Base-by-base conservation (phyloP, 306 rosid genomes). In the Begonia masoniana region DNA sequence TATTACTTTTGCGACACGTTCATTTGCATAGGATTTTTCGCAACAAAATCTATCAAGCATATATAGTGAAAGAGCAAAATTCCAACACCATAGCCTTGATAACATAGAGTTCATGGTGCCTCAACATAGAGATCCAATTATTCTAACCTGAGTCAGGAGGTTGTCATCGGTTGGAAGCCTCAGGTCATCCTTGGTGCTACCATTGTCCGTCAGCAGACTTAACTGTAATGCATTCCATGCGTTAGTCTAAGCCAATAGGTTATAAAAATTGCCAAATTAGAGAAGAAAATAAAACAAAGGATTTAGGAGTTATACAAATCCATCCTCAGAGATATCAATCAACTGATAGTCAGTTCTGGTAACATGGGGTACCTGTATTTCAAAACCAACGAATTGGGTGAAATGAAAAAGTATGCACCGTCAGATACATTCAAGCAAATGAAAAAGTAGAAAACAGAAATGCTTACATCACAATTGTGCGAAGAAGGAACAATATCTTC, bases 151-250 rank as follows among this genome's bases (percentile, higher is more conserved):
- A 6, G 50, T 9, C 46, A 66, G 76, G 54, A 66, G 56, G 15
- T 0, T 19, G 0, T 71, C 72, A 52, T 66, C 76, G 12, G 72
- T 62, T 15, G 69, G 62, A 52, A 62, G 72, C 47, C 61, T 72
- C 55, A 72, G 23, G 26, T 72, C 72, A 43, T 66, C 72, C 52
- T 58, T 72, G 47, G 70, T 66, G 58, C 55, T 50, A 43, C 72
- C 59, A 45, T 15, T 54, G 11, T 72, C 77, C 31, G 66, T 62
- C 19, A 62, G 43, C 42, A 72, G 77, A 58, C 72, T 61, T 48
- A 66, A 59, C 66, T 62, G 52, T 10, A 45, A 45, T 45, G 49
- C 2, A 10, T 45, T 45, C 39, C 39, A 31, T 31, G 39, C 14
- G 14, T 45, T 11, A 3, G 7, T 10, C 13, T 45, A 45, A 45